Base-by-base conservation (phyloP, 225 moss, liverwort and hornwort species). In the Sphagnum contortum region DNA sequence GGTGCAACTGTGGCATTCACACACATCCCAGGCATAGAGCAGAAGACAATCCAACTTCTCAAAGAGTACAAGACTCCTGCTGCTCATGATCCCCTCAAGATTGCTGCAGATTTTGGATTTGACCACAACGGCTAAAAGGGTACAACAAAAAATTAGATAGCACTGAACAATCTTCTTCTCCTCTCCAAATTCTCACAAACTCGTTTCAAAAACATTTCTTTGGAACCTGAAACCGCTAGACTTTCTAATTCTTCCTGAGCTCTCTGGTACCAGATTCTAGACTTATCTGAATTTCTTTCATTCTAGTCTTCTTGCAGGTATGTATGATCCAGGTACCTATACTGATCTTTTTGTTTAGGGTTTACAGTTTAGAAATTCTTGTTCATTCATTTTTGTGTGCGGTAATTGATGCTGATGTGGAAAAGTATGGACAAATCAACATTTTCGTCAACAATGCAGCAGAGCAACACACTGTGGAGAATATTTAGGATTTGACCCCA, bases 1-100 rank as follows among this genome's bases (percentile, higher is more conserved):
- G 91, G 94, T 47, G 94, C 91, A 3, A 91, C 94, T 45, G 91
- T 91, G 63, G 91, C 87, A 8, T 87, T 94, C 57, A 89, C 87
- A 3, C 89, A 73, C 55, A 66, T 94, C 49, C 78, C 87, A 52
- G 79, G 81, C 9, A 3, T 10, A 5, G 94, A 94, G 73, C 78
- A 91, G 6, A 76, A 82, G 94, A 94, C 0, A 81, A 46, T 94
- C 14, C 82, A 87, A 4, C 69, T 94, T 29, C 67, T 94, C 3
- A 85, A 72, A 64, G 78, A 91, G 48, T 13, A 61, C 0, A 78
- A 94, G 61, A 54, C 63, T 12, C 12, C 77, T 0, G 51, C 47
- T 8, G 94, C 87, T 0, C 11, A 87, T 59, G 80, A 79, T 14
- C 91, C 91, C 9, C 72, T 83, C 4, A 87, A 85, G 66, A 79